Percentiles rank a stretch among this genome's conserved stretches.
phyloP scores from a whole-genome alignment of 305 asterid species.

The Solanum hybrid region DNA sequence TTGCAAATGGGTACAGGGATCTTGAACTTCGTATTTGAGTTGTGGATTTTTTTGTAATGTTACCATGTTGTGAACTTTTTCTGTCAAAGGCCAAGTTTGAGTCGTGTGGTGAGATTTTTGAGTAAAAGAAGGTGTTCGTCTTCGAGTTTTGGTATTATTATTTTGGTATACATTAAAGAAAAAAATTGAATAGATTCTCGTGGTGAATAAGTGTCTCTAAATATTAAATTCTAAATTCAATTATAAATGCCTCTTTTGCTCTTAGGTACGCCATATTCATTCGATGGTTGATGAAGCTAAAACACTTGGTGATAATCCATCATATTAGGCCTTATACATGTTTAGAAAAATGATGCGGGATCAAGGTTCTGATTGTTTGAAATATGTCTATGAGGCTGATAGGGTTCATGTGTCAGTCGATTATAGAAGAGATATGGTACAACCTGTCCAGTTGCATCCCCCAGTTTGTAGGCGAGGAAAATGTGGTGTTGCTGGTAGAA shows the following conservation, averaged over 20 bases:
- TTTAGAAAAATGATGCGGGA: no score
- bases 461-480: neutral
- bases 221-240: neutral
- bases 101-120: conserved; percentile 17
- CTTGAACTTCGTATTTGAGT: neutral
- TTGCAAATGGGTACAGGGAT: neutral
- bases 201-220: neutral
- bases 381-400: neutral
- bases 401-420: neutral
- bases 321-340: no score
- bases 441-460: neutral
- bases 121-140: conserved; percentile 29
- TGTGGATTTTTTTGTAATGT: neutral
- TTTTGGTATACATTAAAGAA: neutral
- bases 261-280: no score
- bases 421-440: neutral
- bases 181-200: neutral
- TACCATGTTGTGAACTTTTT: neutral
- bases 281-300: no score
- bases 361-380: no score
- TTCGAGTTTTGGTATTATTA: conserved; percentile 13
- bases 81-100: neutral
- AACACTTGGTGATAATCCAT: no score
- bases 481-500: neutral
- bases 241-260: no score